Conservation (phyloP, 2,329 filamentous ascomycete genomes). For the Xylariaceae sp. region DNA sequence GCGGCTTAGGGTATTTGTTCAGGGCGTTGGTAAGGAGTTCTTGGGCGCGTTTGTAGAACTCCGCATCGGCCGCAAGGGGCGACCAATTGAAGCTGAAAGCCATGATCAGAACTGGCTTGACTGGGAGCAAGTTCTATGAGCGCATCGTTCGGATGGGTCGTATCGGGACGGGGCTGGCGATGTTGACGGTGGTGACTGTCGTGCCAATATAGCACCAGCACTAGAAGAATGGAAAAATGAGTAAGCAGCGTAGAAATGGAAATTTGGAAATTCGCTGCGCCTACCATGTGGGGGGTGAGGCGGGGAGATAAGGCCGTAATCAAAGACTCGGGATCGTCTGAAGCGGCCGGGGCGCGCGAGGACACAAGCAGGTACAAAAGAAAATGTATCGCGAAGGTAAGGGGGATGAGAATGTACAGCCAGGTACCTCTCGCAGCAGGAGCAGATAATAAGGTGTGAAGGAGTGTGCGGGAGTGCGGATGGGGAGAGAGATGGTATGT, state of each 20-base stretch:
- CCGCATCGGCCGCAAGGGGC: conserved; percentile 90
- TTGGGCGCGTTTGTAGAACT: conserved; percentile 82
- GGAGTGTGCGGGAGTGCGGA: not conserved
- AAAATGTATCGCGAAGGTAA: not conserved
- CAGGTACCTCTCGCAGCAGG: not conserved
- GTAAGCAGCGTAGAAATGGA: not conserved
- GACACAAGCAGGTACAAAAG: not conserved
- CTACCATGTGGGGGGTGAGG: not conserved
- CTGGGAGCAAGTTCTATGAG: conserved; percentile 29
- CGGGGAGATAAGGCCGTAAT: not conserved
- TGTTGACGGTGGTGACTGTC: not conserved
- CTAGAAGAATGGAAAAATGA: not conserved
- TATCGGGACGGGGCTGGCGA: not conserved
- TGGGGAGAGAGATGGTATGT: not conserved
- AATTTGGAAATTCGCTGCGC: not conserved
- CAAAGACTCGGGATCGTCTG: not conserved
- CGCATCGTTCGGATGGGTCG: conserved; percentile 22
- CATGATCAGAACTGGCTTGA: conserved; percentile 57
- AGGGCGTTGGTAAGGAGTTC: conserved; percentile 91
- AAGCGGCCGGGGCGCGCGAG: not conserved
- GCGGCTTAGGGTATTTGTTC: conserved; percentile 96
- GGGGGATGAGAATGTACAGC: not conserved
- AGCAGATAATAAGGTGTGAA: not conserved
- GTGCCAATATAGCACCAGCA: not conserved
- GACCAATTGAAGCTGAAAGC: conserved; percentile 99